Conservation (phyloP, 1,284 basidiomycete species). For the Blastosporella zonata region DNA sequence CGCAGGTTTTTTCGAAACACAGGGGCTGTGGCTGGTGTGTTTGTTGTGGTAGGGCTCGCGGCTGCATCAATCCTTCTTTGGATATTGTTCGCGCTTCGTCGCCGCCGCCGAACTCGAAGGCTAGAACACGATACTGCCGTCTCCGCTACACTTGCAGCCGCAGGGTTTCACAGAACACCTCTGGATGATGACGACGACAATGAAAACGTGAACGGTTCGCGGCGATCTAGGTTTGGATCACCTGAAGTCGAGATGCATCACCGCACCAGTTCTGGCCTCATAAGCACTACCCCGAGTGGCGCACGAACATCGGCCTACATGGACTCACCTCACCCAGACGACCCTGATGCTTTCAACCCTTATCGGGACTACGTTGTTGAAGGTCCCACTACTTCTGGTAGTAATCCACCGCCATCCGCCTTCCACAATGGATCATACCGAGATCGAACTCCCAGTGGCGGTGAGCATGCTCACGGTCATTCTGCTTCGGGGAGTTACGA, state of each 20-base stretch:
- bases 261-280: constrained; percentile 35
- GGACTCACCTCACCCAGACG: constrained; percentile 30
- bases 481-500: constrained; percentile 60
- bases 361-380: constrained; percentile 46
- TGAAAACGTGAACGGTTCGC: constrained; percentile 26
- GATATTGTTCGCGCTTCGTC: constrained; percentile 66
- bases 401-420: constrained; percentile 38
- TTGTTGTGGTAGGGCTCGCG: constrained; percentile 72
- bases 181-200: constrained; percentile 65
- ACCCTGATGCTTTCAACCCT: constrained; percentile 46
- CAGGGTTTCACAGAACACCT: constrained; percentile 59
- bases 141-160: constrained; percentile 65
- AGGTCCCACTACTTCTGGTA: constrained; percentile 36
- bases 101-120: constrained; percentile 53
- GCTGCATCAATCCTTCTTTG: constrained; percentile 67
- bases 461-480: constrained; percentile 34
- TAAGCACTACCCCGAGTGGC: constrained; percentile 29
- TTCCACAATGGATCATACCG: constrained; percentile 35
- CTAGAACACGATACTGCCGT: constrained; percentile 66
- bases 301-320: constrained; percentile 32
- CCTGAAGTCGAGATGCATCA: constrained; percentile 31
- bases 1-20: constrained; percentile 70
- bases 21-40: constrained; percentile 75
- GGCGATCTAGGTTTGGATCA: constrained; percentile 27
- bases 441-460: constrained; percentile 36